These are phyloP conservation scores for Termitomyces sp. DNA, from an alignment of 768 basidiomycete species.

Conservation along the genomic window DNA sequence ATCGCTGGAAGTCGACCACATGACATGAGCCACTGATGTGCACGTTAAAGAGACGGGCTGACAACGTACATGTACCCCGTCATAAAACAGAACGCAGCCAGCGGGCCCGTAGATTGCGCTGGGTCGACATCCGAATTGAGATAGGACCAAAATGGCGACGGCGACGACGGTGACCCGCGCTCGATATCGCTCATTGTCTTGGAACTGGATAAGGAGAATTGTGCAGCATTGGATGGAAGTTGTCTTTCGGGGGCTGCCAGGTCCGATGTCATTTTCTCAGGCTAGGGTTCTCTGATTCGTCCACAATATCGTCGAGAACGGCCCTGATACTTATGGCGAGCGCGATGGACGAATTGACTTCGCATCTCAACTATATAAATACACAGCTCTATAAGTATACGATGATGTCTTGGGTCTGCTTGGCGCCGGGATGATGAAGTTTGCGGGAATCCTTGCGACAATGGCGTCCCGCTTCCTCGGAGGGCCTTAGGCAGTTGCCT, in stretches of 20 bases:
- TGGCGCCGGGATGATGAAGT: neutral
- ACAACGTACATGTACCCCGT: slow-evolving; percentile 66
- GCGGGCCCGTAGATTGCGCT: slow-evolving; percentile 41
- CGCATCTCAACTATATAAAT: neutral
- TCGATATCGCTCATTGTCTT: slow-evolving; percentile 10
- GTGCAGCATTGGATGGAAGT: neutral
- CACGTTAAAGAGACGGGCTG: neutral
- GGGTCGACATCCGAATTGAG: slow-evolving; percentile 49
- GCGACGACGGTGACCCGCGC: neutral
- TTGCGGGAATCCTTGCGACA: neutral
- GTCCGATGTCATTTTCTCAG: slow-evolving; percentile 1
- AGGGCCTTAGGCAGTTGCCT: neutral
- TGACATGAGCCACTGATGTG: neutral
- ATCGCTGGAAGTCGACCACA: slow-evolving; percentile 37
- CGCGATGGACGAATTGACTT: neutral
- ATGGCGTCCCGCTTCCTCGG: neutral
- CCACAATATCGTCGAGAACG: neutral
- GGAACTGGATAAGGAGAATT: neutral
- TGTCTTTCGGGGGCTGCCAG: neutral
- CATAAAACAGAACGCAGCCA: slow-evolving; percentile 73
- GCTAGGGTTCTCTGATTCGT: no score
- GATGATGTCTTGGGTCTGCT: neutral
- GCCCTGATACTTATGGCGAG: neutral
- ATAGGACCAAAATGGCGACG: slow-evolving; percentile 29
- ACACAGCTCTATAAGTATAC: neutral